phyloP scores from a whole-genome alignment of 2,329 filamentous ascomycete genomes.

The Phoma herbarum region DNA sequence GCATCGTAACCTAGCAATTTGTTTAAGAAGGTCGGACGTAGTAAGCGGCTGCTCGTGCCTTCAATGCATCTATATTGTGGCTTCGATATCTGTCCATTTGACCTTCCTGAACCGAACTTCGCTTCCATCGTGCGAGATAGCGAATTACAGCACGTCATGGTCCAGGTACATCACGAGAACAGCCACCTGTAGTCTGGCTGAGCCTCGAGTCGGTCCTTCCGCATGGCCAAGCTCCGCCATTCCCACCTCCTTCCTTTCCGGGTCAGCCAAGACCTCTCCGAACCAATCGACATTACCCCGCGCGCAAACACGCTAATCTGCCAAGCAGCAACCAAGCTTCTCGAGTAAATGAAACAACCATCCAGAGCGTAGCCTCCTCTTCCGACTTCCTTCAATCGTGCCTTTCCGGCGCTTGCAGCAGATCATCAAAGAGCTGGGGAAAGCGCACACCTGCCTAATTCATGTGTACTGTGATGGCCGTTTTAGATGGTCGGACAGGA shows the following conservation, averaged over 20 bases:
- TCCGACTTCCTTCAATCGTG: constrained; percentile 25
- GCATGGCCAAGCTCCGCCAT: constrained; percentile 26
- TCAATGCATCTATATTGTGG: constrained; percentile 19
- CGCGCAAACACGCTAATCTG: constrained; percentile 17
- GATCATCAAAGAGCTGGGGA: constrained; percentile 18
- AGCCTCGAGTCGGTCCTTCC: constrained; percentile 26
- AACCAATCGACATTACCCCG: constrained; percentile 27
- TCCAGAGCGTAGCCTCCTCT: constrained; percentile 24
- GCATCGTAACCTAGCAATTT: background rate
- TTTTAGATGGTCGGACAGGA: constrained; percentile 15
- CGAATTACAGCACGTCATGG: constrained; percentile 23
- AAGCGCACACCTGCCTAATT: constrained; percentile 37
- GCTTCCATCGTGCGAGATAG: constrained; percentile 23
- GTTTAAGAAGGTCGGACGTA: background rate
- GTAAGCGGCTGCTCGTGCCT: background rate
- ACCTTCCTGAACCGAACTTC: constrained; percentile 35
- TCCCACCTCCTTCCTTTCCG: constrained; percentile 29
- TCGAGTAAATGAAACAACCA: constrained; percentile 41
- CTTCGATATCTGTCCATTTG: constrained; percentile 9
- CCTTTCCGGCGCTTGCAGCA: constrained; percentile 36
- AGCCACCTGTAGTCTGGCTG: constrained; percentile 10
- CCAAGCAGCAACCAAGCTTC: constrained; percentile 33
- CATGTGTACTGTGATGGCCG: constrained; percentile 24
- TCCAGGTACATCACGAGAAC: constrained; percentile 26
- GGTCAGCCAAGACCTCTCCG: constrained; percentile 23